Conservation (phyloP, 495 filamentous ascomycete species). For the Astrothelium subdiscretum region DNA sequence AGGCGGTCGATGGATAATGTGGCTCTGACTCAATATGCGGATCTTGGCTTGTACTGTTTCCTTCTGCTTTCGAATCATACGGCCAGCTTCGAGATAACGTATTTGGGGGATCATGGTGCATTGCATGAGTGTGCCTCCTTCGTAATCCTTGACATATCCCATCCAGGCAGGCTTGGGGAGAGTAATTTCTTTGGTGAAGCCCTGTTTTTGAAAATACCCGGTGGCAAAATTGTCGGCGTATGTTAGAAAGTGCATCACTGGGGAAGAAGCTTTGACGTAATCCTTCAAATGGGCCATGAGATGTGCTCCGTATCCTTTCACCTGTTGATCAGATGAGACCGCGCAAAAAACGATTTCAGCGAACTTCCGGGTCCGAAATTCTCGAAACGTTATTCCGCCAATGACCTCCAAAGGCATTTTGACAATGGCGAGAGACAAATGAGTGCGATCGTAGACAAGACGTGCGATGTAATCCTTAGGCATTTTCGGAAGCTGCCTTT, state of each 20-base stretch:
- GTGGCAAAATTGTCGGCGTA: conserved; percentile 99
- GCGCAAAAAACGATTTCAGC: conserved; percentile 99
- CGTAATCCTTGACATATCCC: conserved; percentile 99
- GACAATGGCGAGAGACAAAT: conserved; percentile 92
- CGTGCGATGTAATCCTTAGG: conserved; percentile 97
- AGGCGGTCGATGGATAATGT: conserved; percentile 78
- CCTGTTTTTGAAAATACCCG: conserved; percentile 98
- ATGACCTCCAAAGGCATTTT: conserved; percentile 38
- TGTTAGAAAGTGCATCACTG: conserved; percentile 96
- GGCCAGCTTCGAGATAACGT: conserved; percentile 80
- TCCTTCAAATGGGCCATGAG: conserved; percentile 97
- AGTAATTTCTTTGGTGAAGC: conserved; percentile 97
- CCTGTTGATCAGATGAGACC: conserved; percentile 94
- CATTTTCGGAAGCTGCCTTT: conserved; percentile 98
- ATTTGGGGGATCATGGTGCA: conserved; percentile 94
- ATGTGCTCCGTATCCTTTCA: conserved; percentile 96
- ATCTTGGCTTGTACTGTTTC: conserved; percentile 91
- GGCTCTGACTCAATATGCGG: conserved; percentile 74
- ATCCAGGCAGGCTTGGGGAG: conserved; percentile 90
- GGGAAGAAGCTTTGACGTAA: conserved; percentile 92
- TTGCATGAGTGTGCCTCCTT: conserved; percentile 98
- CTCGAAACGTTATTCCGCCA: conserved; percentile 90
- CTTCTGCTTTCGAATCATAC: conserved; percentile 96
- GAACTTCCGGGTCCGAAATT: conserved; percentile 84
- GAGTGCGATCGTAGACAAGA: conserved; percentile 92